Percentiles rank a stretch among this genome's conserved stretches.
Evolutionary conservation across 176 grass and related monocot genomes (phyloP).

Genomic region (Canna indica): DNA sequence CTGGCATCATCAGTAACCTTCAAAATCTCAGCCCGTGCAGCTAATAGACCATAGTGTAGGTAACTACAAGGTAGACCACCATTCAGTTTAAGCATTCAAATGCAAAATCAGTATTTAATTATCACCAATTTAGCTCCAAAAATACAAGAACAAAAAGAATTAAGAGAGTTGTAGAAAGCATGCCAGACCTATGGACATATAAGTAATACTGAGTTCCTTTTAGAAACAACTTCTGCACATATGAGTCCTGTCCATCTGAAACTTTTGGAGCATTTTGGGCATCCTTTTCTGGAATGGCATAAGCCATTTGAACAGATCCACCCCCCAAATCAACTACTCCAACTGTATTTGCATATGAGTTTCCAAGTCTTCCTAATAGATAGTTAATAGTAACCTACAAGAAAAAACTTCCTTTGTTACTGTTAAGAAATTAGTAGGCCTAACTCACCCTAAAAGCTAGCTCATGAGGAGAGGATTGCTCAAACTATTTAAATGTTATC

Average conservation of each 20-base stretch:
- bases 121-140: background rate
- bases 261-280: slow-evolving; percentile 63
- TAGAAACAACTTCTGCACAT: slow-evolving; percentile 71
- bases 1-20: slow-evolving; percentile 25
- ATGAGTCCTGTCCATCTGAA: slow-evolving; percentile 75
- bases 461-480: too few species aligned
- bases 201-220: slow-evolving; percentile 89
- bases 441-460: too few species aligned
- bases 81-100: slow-evolving; percentile 5
- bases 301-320: slow-evolving; percentile 99
- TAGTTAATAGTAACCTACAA: slow-evolving; percentile 80
- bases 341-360: slow-evolving; percentile 69
- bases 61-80: slow-evolving; percentile 21
- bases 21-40: slow-evolving; percentile 33
- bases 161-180: background rate
- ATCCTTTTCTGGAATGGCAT: slow-evolving; percentile 93
- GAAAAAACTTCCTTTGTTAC: background rate
- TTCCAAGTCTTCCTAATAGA: slow-evolving; percentile 77
- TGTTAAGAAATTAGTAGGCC: too few species aligned
- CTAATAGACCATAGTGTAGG: slow-evolving; percentile 33
- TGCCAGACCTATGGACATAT: slow-evolving; percentile 85
- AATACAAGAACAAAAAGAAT: background rate
- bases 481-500: too few species aligned
- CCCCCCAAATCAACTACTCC: slow-evolving; percentile 97
- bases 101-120: background rate